Evolutionary conservation across 306 rosid genomes (phyloP).

Genomic region (Gleditsia sinensis): DNA sequence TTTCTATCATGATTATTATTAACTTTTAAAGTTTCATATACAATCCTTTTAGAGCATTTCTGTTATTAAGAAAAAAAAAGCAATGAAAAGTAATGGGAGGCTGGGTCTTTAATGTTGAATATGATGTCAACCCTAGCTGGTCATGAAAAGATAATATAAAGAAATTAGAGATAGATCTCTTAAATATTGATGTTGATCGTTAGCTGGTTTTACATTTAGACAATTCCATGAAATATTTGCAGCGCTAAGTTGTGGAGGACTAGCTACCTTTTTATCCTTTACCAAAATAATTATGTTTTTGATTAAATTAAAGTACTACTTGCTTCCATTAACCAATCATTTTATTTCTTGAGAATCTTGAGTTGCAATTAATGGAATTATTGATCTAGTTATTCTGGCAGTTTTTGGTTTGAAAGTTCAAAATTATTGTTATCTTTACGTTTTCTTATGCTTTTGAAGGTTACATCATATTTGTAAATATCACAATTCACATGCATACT

Average conservation of each 20-base stretch:
- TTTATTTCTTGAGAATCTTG: not conserved
- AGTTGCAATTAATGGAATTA: not conserved
- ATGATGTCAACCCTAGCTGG: not conserved
- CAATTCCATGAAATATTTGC: not conserved
- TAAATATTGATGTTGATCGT: constrained; percentile 14
- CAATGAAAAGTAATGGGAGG: constrained; percentile 11
- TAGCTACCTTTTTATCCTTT: not conserved
- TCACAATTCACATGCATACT: not conserved
- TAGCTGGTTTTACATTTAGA: not conserved
- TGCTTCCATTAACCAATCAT: not conserved
- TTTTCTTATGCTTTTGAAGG: not conserved
- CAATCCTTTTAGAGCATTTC: constrained; percentile 30
- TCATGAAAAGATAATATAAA: not conserved
- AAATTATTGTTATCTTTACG: not conserved
- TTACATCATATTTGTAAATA: not conserved
- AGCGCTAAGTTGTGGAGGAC: not conserved
- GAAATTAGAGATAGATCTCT: not conserved
- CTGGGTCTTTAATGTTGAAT: not conserved
- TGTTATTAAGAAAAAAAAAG: not conserved
- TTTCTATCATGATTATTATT: not conserved
- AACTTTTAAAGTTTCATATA: constrained; percentile 27
- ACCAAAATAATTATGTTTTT: not conserved
- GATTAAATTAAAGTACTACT: not conserved
- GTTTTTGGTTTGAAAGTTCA: not conserved
- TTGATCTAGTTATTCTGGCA: not conserved